These are phyloP conservation scores for Leccinum arenicola DNA, from an alignment of 768 basidiomycete genomes.

Conservation along the genomic window DNA sequence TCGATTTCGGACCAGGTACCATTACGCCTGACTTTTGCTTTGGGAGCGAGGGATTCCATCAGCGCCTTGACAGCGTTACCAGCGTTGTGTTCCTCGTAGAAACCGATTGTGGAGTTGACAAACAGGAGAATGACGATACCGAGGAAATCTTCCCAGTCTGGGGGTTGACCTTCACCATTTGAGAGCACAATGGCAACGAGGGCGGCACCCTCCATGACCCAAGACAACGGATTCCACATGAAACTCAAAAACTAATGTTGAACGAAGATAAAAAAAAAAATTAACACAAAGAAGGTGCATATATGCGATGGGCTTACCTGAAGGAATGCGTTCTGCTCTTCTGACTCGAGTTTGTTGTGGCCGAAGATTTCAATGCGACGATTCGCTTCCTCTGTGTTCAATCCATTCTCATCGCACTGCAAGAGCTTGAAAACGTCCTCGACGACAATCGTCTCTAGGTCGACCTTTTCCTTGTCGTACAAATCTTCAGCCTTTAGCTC, in stretches of 20 bases:
- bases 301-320: constrained; percentile 49
- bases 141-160: constrained; percentile 97
- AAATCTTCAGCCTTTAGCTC: constrained; percentile 90
- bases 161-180: constrained; percentile 81
- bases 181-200: constrained; percentile 94
- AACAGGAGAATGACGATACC: constrained; percentile 91
- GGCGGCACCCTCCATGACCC: constrained; percentile 99
- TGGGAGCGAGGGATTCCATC: constrained; percentile 98
- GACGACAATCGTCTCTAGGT: constrained; percentile 94
- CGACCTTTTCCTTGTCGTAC: constrained; percentile 99
- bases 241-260: constrained; percentile 75
- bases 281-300: neutral
- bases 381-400: constrained; percentile 66
- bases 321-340: constrained; percentile 88
- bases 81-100: constrained; percentile 96
- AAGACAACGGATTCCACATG: constrained; percentile 99
- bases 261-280: neutral
- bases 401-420: constrained; percentile 84
- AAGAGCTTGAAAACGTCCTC: constrained; percentile 96
- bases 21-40: constrained; percentile 89
- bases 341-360: constrained; percentile 89
- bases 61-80: constrained; percentile 99
- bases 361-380: constrained; percentile 93
- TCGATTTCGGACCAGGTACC: constrained; percentile 90
- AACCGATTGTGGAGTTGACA: constrained; percentile 96